Conservation (phyloP, 768 basidiomycete species). For the Russula sp. region DNA sequence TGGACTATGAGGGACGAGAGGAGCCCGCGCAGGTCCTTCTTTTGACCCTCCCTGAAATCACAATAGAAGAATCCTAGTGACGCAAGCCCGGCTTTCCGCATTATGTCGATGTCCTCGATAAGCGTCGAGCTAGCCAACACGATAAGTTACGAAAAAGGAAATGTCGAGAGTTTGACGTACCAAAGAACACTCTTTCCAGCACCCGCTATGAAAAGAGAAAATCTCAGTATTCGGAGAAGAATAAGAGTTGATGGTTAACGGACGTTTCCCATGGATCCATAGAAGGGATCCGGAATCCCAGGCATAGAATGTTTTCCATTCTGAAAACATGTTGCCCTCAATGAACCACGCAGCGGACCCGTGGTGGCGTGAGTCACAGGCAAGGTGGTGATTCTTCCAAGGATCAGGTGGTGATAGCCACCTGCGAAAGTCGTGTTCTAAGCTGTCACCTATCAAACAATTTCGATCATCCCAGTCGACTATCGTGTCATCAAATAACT, state of each 20-base stretch:
- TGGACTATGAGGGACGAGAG: neutral
- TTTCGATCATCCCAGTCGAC: too few relatives aligned
- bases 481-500: too few relatives aligned
- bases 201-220: too few relatives aligned
- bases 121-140: neutral
- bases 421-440: too few relatives aligned
- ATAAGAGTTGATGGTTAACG: too few relatives aligned
- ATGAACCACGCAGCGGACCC: neutral
- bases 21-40: neutral
- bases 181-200: neutral
- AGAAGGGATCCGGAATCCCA: too few relatives aligned
- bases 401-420: too few relatives aligned
- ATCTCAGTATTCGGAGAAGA: too few relatives aligned
- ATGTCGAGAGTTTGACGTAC: neutral
- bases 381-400: too few relatives aligned
- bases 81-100: neutral
- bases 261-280: too few relatives aligned
- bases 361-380: neutral
- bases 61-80: neutral
- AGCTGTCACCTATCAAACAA: too few relatives aligned
- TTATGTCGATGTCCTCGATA: neutral
- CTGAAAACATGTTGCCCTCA: neutral
- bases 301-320: neutral
- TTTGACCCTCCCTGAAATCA: neutral
- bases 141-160: neutral